These are phyloP conservation scores for Lodderomyces pseudojiufengensis DNA, from an alignment of 1,139 yeast genomes.

Conservation along the genomic window DNA sequence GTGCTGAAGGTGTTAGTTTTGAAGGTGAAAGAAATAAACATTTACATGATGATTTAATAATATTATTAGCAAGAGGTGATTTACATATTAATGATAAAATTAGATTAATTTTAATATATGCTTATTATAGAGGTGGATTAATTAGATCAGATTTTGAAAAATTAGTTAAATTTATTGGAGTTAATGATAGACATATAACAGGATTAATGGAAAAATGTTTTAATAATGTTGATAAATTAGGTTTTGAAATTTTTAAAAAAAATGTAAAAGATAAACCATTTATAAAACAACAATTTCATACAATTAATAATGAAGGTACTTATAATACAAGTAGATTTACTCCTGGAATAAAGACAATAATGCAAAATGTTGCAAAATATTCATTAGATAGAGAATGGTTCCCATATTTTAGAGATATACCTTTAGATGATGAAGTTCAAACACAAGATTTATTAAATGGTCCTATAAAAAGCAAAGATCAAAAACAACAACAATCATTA, in stretches of 20 bases:
- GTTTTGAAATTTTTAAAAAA: constrained; percentile 60
- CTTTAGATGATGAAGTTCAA: constrained; percentile 51
- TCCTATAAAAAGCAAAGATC: too few species aligned
- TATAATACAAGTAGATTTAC: constrained; percentile 75
- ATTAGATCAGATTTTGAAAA: constrained; percentile 71
- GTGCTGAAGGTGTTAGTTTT: constrained; percentile 68
- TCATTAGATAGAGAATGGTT: constrained; percentile 55
- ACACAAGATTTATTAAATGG: too few species aligned
- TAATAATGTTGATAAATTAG: constrained; percentile 62
- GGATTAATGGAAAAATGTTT: constrained; percentile 50
- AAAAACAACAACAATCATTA: constrained; percentile 16
- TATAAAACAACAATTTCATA: constrained; percentile 53
- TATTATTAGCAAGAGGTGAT: constrained; percentile 50
- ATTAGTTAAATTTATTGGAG: constrained; percentile 65
- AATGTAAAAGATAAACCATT: constrained; percentile 36
- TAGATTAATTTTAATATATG: constrained; percentile 73
- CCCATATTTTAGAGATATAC: constrained; percentile 78
- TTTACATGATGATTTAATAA: constrained; percentile 64
- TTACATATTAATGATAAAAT: constrained; percentile 62
- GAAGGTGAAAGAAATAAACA: constrained; percentile 66
- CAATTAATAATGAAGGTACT: constrained; percentile 61
- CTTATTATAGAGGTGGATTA: constrained; percentile 81
- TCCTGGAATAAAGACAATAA: constrained; percentile 62
- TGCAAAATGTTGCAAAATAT: constrained; percentile 47
- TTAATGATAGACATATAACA: constrained; percentile 52